Conservation (phyloP, 2,329 filamentous ascomycete genomes). For the Bipolaris oryzae region DNA sequence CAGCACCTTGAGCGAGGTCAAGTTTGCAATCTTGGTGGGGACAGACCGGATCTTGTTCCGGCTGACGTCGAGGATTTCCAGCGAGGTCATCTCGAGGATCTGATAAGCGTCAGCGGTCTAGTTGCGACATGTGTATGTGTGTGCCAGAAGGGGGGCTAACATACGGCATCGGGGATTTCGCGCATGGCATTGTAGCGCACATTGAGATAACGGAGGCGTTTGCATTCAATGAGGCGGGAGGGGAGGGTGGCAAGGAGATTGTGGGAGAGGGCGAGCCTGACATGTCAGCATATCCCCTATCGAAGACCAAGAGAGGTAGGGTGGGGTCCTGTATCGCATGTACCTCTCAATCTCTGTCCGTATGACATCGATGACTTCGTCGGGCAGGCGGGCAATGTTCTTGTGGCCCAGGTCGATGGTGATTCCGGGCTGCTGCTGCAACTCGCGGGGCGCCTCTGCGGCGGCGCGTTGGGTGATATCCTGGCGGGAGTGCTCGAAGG, state of each 20-base stretch:
- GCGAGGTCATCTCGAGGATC: constrained; percentile 83
- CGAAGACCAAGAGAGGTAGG: background rate
- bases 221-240: constrained; percentile 74
- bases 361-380: constrained; percentile 76
- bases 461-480: constrained; percentile 61
- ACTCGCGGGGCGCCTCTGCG: constrained; percentile 64
- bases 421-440: constrained; percentile 68
- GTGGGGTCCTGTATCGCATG: constrained; percentile 5
- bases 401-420: constrained; percentile 80
- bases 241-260: constrained; percentile 76
- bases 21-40: constrained; percentile 77
- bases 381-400: constrained; percentile 72
- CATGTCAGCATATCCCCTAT: constrained; percentile 11
- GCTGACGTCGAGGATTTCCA: constrained; percentile 92
- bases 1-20: constrained; percentile 86
- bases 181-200: constrained; percentile 76
- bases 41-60: constrained; percentile 81
- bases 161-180: constrained; percentile 68
- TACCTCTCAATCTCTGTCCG: constrained; percentile 76
- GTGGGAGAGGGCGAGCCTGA: constrained; percentile 79
- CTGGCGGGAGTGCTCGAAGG: constrained; percentile 69
- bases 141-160: constrained; percentile 37
- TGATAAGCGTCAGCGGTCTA: constrained; percentile 48
- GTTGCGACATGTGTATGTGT: background rate
- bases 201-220: constrained; percentile 78